A percentile compares a stretch with the other conserved stretches of the same genome.
Evolutionary conservation across 441 rosid species (phyloP).

Genomic region (Manihot esculenta): DNA sequence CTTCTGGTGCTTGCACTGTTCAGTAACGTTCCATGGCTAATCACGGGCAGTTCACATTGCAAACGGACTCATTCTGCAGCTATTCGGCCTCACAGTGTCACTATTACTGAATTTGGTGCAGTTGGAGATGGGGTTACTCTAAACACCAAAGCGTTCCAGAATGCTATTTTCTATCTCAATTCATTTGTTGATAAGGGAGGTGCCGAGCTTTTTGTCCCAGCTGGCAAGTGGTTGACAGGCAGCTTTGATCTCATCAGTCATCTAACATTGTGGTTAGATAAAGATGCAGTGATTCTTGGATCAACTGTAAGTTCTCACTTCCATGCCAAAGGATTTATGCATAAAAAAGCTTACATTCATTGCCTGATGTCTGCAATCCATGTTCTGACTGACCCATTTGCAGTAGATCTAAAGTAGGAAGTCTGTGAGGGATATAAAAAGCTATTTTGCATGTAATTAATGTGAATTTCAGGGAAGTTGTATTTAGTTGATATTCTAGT

Average conservation of each 20-base stretch:
- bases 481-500: conserved; percentile 1
- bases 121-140: conserved; percentile 94
- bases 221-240: conserved; percentile 96
- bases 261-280: conserved; percentile 86
- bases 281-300: conserved; percentile 89
- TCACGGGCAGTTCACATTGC: conserved; percentile 57
- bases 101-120: conserved; percentile 94
- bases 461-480: conserved; percentile 8
- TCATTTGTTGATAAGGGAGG: conserved; percentile 96
- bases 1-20: conserved; percentile 59
- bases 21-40: conserved; percentile 48
- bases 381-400: conserved; percentile 5
- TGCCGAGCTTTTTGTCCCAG: conserved; percentile 94
- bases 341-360: background rate
- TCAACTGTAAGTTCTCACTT: conserved; percentile 57
- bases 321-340: conserved; percentile 8
- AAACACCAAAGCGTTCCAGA: conserved; percentile 96
- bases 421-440: background rate
- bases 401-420: conserved; percentile 9
- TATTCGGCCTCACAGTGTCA: conserved; percentile 87
- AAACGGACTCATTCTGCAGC: conserved; percentile 35
- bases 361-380: conserved; percentile 6
- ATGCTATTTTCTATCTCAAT: conserved; percentile 95
- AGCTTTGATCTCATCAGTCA: conserved; percentile 96
- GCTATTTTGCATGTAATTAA: background rate